These are phyloP conservation scores for Ashbya aceris DNA, from an alignment of 1,139 yeast genomes.

Conservation along the genomic window DNA sequence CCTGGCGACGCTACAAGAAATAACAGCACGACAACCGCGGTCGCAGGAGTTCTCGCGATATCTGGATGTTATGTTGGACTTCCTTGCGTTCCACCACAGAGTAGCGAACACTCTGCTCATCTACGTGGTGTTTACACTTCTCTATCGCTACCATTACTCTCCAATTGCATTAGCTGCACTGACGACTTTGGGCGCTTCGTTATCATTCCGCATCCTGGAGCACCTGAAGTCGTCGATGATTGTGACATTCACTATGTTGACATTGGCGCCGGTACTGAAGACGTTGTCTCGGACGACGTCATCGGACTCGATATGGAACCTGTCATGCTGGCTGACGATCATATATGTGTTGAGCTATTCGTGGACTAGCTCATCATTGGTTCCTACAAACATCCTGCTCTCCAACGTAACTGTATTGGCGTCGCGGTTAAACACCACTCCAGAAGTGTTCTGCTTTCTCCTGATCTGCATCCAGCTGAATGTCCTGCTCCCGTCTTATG, in stretches of 20 bases:
- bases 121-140: slow-evolving; percentile 31
- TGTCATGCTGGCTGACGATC: slow-evolving; percentile 68
- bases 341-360: slow-evolving; percentile 42
- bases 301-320: slow-evolving; percentile 92
- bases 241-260: slow-evolving; percentile 59
- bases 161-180: slow-evolving; percentile 16
- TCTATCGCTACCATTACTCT: slow-evolving; percentile 28
- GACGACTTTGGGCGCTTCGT: slow-evolving; percentile 10
- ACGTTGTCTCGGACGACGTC: slow-evolving; percentile 84
- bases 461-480: slow-evolving; percentile 26
- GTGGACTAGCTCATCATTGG: slow-evolving; percentile 37
- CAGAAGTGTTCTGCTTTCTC: slow-evolving; percentile 68
- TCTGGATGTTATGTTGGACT: slow-evolving; percentile 39
- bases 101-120: slow-evolving; percentile 28
- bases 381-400: slow-evolving; percentile 74
- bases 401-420: slow-evolving; percentile 87
- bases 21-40: slow-evolving; percentile 32
- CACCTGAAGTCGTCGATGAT: slow-evolving; percentile 51
- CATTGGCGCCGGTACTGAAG: slow-evolving; percentile 81
- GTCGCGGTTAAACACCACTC: slow-evolving; percentile 64
- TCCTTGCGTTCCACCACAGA: slow-evolving; percentile 28
- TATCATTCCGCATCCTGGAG: slow-evolving; percentile 5
- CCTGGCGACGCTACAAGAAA: slow-evolving; percentile 65
- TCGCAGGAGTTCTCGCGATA: slow-evolving; percentile 36
- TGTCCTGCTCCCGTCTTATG: slow-evolving; percentile 23